These are phyloP conservation scores for Schizochytrium sp. DNA, from an alignment of 108 stramenopile species.

Conservation along the genomic window DNA sequence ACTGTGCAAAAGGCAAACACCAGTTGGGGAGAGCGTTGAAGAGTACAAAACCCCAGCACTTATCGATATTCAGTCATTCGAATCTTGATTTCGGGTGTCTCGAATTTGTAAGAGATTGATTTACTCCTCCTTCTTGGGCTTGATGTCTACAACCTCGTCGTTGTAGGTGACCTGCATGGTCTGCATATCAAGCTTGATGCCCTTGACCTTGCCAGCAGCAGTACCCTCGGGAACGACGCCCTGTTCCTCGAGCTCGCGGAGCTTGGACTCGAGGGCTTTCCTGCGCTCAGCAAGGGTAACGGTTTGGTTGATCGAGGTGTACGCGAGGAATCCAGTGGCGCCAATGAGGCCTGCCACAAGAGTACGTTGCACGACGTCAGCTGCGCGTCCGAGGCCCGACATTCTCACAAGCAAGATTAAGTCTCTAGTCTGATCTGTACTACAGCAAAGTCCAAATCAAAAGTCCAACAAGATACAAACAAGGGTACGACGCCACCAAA, in stretches of 20 bases:
- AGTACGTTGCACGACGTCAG: constrained; percentile 21
- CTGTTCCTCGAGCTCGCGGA: constrained; percentile 16
- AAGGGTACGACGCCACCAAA: no score
- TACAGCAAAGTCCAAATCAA: not conserved
- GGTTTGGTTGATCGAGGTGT: constrained; percentile 6
- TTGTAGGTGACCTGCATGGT: constrained; percentile 27
- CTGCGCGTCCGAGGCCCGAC: not conserved
- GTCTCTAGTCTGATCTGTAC: not conserved
- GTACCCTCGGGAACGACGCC: constrained; percentile 50
- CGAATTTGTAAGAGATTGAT: not conserved
- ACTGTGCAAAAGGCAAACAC: no score
- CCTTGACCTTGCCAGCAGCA: constrained; percentile 37
- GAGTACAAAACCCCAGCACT: no score
- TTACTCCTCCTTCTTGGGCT: not conserved
- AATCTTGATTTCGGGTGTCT: not conserved
- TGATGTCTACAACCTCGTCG: constrained; percentile 18
- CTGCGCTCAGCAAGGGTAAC: not conserved
- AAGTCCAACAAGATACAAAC: no score
- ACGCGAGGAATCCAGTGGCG: not conserved
- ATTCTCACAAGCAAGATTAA: not conserved
- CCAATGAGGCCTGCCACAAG: constrained; percentile 45
- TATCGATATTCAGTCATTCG: no score
- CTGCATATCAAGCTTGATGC: constrained; percentile 50
- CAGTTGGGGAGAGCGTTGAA: no score
- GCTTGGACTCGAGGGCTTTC: not conserved